These are phyloP conservation scores for Annona cherimola DNA, from an alignment of 164 flowering plant genomes.

Conservation along the genomic window DNA sequence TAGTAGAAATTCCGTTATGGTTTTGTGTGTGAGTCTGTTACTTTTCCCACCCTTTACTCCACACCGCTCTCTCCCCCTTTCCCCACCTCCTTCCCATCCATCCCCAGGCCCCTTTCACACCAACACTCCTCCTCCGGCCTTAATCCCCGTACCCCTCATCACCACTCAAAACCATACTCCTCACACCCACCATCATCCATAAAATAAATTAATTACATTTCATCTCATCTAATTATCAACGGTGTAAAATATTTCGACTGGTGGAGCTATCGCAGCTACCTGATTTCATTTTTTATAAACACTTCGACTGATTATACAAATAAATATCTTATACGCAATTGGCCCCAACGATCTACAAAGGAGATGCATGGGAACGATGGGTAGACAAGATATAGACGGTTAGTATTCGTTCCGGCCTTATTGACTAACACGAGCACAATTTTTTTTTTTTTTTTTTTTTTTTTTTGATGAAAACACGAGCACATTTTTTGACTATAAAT, in stretches of 20 bases:
- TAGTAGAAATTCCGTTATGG: not conserved
- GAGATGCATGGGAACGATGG: constrained; percentile 22
- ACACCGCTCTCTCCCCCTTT: constrained; percentile 5
- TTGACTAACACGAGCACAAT: constrained; percentile 18
- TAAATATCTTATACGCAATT: too few species aligned
- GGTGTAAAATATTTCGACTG: not conserved
- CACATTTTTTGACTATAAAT: constrained; percentile 16
- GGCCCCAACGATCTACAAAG: too few species aligned
- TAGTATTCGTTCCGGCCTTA: constrained; percentile 31
- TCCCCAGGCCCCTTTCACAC: too few species aligned
- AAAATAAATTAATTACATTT: too few species aligned
- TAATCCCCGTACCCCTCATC: not conserved
- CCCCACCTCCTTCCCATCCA: not conserved
- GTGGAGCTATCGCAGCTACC: not conserved
- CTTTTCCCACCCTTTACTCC: constrained; percentile 9
- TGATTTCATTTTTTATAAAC: not conserved
- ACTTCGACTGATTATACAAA: too few species aligned
- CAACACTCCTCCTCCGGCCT: too few species aligned
- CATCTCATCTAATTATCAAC: too few species aligned
- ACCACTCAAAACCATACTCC: constrained; percentile 1
- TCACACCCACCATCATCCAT: constrained; percentile 3
- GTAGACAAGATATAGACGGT: constrained; percentile 29
- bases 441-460: too few species aligned
- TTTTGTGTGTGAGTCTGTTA: not conserved
- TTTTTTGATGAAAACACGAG: too few species aligned